Evolutionary conservation across 2,329 filamentous ascomycete genomes (phyloP), one percentile per base, ranked within the genome.

Genomic region (Penicillium psychrosexuale): DNA sequence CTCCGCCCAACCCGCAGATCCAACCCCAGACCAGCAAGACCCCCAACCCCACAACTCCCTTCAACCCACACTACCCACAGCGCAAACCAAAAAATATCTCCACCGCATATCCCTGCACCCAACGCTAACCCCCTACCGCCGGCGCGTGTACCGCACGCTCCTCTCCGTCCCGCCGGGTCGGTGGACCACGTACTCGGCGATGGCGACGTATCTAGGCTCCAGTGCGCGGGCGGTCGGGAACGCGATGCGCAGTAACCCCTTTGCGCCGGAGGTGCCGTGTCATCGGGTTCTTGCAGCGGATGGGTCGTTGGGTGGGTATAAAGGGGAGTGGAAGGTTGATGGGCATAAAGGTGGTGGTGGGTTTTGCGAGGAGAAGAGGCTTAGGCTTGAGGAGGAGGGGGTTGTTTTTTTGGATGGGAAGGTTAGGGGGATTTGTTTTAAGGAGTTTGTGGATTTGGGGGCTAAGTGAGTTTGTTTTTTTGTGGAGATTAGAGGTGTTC

Each of bases 201-300:
- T 96, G 50, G 84, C 91, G 0, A 79, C 79, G 8, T 82, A 87
- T 55, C 80, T 93, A 15, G 72, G 77, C 11, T 90, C 88, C 22
- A 90, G 87, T 3, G 87, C 90, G 1, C 80, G 90, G 39, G 90
- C 90, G 0, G 84, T 94, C 5, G 90, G 90, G 15, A 90, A 89
- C 56, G 89, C 89, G 1, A 78, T 95, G 67, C 82, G 88, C 17
- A 78, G 75, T 34, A 96, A 96, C 69, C 90, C 90, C 0, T 95
- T 93, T 65, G 90, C 91, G 13, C 90, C 91, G 0, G 81, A 84
- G 33, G 87, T 93, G 5, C 91, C 90, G 1, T 95, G 90, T 63
- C 90, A 95, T 72, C 82, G 91, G 9, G 87, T 93, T 22, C 82
- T 95, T 44, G 88, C 89, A 6, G 86, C 84, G 38, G 86, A 86